Percentiles rank a stretch among this genome's conserved stretches.
Conservation (phyloP, 208 protist species). For the Angomonas deanei region DNA sequence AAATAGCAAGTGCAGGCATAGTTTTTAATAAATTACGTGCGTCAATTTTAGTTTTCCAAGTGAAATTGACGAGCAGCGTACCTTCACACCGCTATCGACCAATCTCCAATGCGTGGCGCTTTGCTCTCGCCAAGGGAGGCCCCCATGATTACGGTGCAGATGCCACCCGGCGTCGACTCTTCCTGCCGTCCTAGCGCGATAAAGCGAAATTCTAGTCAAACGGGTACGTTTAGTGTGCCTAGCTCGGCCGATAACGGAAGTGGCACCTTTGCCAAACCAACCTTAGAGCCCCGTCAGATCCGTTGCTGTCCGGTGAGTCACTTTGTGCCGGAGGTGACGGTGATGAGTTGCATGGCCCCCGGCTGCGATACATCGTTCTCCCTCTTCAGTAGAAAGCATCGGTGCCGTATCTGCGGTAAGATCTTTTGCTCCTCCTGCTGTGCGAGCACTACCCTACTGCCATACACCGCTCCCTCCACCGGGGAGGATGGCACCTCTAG, state of each 20-base stretch:
- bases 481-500: background rate
- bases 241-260: background rate
- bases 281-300: slow-evolving; percentile 37
- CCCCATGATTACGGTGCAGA: background rate
- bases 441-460: slow-evolving; percentile 23
- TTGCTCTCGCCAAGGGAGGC: too few species aligned
- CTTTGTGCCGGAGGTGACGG: slow-evolving; percentile 70
- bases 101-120: too few species aligned
- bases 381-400: slow-evolving; percentile 78
- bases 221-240: background rate
- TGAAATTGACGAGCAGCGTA: too few species aligned
- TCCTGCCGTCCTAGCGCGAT: background rate
- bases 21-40: too few species aligned
- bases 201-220: background rate
- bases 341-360: slow-evolving; percentile 80
- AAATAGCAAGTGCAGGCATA: too few species aligned
- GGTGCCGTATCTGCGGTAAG: slow-evolving; percentile 68
- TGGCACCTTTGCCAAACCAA: slow-evolving; percentile 3
- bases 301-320: slow-evolving; percentile 47
- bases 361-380: slow-evolving; percentile 72
- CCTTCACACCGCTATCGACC: too few species aligned
- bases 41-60: too few species aligned
- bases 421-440: slow-evolving; percentile 80
- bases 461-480: background rate
- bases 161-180: background rate